phyloP scores from a whole-genome alignment of 257 asterid species.

The Osmanthus fragrans region DNA sequence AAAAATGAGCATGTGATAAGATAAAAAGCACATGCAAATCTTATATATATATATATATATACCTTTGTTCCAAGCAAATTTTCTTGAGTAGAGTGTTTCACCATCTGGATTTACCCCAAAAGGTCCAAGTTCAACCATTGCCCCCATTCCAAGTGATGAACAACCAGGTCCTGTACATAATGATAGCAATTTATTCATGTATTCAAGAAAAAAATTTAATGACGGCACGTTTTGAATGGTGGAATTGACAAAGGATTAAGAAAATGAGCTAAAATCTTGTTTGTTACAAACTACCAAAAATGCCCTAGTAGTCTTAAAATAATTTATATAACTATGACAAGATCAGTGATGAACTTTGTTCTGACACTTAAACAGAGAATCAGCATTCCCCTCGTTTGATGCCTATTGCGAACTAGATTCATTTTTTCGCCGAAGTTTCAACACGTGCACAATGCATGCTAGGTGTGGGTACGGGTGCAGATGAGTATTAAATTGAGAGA shows the following conservation, averaged over 20 bases:
- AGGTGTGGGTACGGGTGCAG: too few relatives aligned
- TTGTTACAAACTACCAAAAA: neutral
- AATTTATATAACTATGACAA: too few relatives aligned
- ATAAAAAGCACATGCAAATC: neutral
- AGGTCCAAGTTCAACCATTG: conserved; percentile 44
- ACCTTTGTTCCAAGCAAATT: conserved; percentile 46
- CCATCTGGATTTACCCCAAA: conserved; percentile 47
- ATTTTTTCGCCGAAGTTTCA: too few relatives aligned
- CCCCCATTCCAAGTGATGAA: conserved; percentile 48
- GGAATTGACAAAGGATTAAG: neutral
- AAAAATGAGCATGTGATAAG: neutral
- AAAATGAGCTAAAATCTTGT: neutral
- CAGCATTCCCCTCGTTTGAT: neutral
- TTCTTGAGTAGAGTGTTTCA: conserved; percentile 37
- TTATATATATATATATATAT: too few relatives aligned
- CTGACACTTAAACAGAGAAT: too few relatives aligned
- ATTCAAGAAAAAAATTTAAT: too few relatives aligned
- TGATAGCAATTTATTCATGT: too few relatives aligned
- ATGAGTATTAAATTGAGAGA: neutral
- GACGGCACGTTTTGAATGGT: neutral
- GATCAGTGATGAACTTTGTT: neutral
- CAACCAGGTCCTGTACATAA: conserved; percentile 45
- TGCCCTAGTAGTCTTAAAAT: neutral
- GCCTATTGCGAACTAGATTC: too few relatives aligned
- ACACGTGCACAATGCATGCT: too few relatives aligned